phyloP scores from a whole-genome alignment of 805 yeast species.

The Monosporozyma solicola region DNA sequence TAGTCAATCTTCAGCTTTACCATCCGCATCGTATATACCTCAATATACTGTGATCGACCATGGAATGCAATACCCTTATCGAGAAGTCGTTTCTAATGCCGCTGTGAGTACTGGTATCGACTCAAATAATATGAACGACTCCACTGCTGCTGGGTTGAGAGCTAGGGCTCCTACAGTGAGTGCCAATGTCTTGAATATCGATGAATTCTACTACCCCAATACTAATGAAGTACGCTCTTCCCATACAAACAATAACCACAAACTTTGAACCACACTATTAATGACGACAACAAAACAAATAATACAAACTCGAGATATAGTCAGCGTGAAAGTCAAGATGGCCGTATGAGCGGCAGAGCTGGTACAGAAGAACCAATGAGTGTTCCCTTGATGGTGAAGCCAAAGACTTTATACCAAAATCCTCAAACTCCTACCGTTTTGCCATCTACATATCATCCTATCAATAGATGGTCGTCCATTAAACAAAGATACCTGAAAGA shows the following conservation, averaged over 20 bases:
- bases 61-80: constrained; percentile 17
- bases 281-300: background rate
- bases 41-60: constrained; percentile 14
- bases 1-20: constrained; percentile 3
- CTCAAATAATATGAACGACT: background rate
- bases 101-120: constrained; percentile 14
- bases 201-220: constrained; percentile 9
- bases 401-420: constrained; percentile 31
- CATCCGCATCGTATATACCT: constrained; percentile 21
- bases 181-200: constrained; percentile 17
- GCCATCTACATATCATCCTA: constrained; percentile 31
- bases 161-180: constrained; percentile 16
- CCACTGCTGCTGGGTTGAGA: constrained; percentile 7
- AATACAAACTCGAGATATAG: background rate
- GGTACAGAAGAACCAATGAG: constrained; percentile 7
- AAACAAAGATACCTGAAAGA: constrained; percentile 34
- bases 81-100: constrained; percentile 28
- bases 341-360: background rate
- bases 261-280: constrained; percentile 1
- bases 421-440: constrained; percentile 32
- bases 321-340: constrained; percentile 3
- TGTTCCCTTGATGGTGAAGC: constrained; percentile 29
- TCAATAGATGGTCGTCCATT: constrained; percentile 29
- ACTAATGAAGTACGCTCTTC: background rate
- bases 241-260: background rate